Conservation (phyloP, 2,329 filamentous ascomycete species). For the Trichophyton mentagrophytes region DNA sequence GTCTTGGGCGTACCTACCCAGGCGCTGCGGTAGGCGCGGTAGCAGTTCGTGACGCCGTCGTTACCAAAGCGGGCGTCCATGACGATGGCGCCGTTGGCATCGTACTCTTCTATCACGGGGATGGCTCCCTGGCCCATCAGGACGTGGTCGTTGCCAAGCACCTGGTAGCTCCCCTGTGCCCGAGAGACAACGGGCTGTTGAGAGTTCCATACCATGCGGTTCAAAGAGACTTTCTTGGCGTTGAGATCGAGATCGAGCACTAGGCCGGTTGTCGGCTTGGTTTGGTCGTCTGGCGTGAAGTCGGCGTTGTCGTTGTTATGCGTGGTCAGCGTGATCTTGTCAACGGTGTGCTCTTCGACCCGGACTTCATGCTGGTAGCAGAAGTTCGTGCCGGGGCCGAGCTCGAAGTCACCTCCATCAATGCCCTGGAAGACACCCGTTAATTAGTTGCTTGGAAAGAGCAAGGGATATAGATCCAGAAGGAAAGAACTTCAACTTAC, state of each 20-base stretch:
- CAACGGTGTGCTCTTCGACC: neutral
- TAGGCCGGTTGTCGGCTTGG: conserved; percentile 8
- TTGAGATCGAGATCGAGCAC: conserved; percentile 8
- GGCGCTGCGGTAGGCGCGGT: conserved; percentile 2
- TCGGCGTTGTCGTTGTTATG: conserved; percentile 9
- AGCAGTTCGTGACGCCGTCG: neutral
- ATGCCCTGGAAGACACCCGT: conserved; percentile 5
- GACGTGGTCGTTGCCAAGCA: conserved; percentile 4
- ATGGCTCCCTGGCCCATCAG: conserved; percentile 9
- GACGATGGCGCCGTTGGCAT: conserved; percentile 6
- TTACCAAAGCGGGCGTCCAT: conserved; percentile 7
- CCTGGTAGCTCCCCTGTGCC: conserved; percentile 9
- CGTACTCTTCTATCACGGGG: conserved; percentile 11
- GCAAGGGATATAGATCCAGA: neutral
- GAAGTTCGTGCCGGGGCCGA: conserved; percentile 8
- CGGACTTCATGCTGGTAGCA: conserved; percentile 11
- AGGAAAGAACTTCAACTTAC: neutral
- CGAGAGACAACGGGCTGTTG: neutral
- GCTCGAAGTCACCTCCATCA: conserved; percentile 12
- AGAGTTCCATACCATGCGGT: conserved; percentile 5
- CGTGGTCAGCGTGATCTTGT: conserved; percentile 3
- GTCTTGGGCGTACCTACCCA: conserved; percentile 8
- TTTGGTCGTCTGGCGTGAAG: conserved; percentile 1
- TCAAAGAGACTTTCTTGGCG: conserved; percentile 4
- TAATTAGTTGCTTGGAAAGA: too few species aligned